Evolutionary conservation across 2,329 filamentous ascomycete genomes (phyloP), one percentile per base, ranked within the genome.

Genomic region (Lomentospora prolificans): DNA sequence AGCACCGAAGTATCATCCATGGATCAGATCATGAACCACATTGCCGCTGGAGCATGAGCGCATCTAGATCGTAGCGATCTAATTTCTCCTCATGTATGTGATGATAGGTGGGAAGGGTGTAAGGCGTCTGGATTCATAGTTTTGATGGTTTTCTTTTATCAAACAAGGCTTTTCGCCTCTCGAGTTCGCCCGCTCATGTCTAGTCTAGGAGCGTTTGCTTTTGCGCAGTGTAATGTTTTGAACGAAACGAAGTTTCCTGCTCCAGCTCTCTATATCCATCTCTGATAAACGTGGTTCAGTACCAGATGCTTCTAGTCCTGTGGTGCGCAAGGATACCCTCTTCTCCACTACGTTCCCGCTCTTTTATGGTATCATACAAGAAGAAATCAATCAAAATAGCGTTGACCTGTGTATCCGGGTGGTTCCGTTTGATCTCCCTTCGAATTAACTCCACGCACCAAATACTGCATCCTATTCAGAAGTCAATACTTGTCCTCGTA

Each of bases 361-460:
- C 86, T 69, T 97, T 99, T 72, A 94, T 90, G 17, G 87, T 84
- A 71, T 99, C 94, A 67, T 99, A 99, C 56, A 99, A 74, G 69
- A 96, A 96, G 71, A 97, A 99, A 70, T 99, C 94, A 60, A 99
- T 94, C 63, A 99, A 70, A 39, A 97, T 89, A 25, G 94, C 91
- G 67, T 99, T 99, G 62, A 86, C 70, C 54, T 81, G 75, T 1
- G 84, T 78, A 8, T 86, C 83, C 1, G 90, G 88, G 64, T 96
- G 83, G 12, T 81, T 70, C 50, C 76, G 79, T 57, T 85, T 65
- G 53, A 99, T 97, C 67, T 96, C 89, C 31, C 86, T 80, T 55
- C 84, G 78, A 60, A 99, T 86, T 60, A 96, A 73, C 69, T 99
- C 94, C 1, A 97, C 88, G 59, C 89, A 94, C 91, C 92, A 97